A percentile compares a stretch with the other conserved stretches of the same genome.
Evolutionary conservation across 2,329 filamentous ascomycete genomes (phyloP).

Genomic region (Rhytidhysteron rufulum): DNA sequence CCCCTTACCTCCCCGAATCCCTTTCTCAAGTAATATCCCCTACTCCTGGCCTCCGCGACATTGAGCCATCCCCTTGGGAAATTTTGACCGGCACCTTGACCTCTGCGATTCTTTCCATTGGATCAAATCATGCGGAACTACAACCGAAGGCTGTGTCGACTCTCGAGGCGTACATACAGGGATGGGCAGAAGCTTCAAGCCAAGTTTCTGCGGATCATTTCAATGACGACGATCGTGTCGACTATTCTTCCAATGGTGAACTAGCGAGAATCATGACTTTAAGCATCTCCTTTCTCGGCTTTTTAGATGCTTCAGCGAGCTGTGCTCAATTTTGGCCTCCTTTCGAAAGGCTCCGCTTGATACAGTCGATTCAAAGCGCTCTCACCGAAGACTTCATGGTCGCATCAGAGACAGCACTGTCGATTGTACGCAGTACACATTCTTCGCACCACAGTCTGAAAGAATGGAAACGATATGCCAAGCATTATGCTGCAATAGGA

Average conservation of each 20-base stretch:
- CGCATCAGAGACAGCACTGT: slow-evolving; percentile 83
- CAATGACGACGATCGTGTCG: slow-evolving; percentile 54
- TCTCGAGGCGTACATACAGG: slow-evolving; percentile 68
- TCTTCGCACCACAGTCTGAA: slow-evolving; percentile 62
- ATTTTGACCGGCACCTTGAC: slow-evolving; percentile 75
- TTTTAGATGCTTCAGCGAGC: slow-evolving; percentile 76
- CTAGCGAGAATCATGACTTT: slow-evolving; percentile 67
- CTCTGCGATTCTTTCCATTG: slow-evolving; percentile 75
- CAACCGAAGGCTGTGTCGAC: slow-evolving; percentile 63
- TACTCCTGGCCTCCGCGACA: slow-evolving; percentile 76
- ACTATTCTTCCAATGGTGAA: slow-evolving; percentile 47
- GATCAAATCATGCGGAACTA: slow-evolving; percentile 66
- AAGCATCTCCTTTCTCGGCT: slow-evolving; percentile 82
- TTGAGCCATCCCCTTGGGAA: slow-evolving; percentile 88
- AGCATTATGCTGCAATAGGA: slow-evolving; percentile 74
- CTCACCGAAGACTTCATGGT: slow-evolving; percentile 83
- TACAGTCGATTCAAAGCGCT: slow-evolving; percentile 67
- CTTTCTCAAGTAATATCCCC: slow-evolving; percentile 73
- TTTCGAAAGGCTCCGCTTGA: slow-evolving; percentile 67
- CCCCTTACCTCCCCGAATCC: slow-evolving; percentile 80
- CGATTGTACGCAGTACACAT: slow-evolving; percentile 78
- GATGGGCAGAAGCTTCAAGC: slow-evolving; percentile 62
- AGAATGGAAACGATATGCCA: slow-evolving; percentile 84
- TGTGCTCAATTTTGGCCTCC: slow-evolving; percentile 78
- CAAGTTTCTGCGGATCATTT: slow-evolving; percentile 51